Evolutionary conservation across 2,329 filamentous ascomycete genomes (phyloP), one percentile per base, ranked within the genome.

Genomic region (Helicocarpus griseus): DNA sequence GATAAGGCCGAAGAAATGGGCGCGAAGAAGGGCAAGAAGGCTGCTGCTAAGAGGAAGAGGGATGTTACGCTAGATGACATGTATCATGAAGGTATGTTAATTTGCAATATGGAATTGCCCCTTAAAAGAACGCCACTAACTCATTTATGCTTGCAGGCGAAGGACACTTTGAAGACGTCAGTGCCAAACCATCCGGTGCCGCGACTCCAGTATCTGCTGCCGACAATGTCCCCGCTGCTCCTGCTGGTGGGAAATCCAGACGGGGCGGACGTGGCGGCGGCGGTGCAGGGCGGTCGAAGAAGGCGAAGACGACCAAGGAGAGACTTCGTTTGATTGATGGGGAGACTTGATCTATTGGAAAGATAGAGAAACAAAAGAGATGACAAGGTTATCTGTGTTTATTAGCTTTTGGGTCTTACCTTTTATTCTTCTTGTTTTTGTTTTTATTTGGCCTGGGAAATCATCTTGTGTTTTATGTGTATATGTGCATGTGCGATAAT

Each of bases 51-150:
- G 61, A 78, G 74, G 68, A 70, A 71, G 68, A 69, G 69, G 50
- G 80, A 83, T 66, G 72, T 83, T 57, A 82, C 77, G 63, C 73
- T 97, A 69, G 93, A 97, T 68, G 91, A 96, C 65, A 89, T 98
- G 87, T 98, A 98, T 73, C 93, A 98, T 68, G 93, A 98, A 78
- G 93, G 93, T 95, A 69, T 83, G 87, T 73, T n/a, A 24, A 35
- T 40, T 22, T 5, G 13, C n/a, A n/a, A n/a, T n/a, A n/a, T n/a
- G n/a, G n/a, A n/a, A n/a, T n/a, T n/a, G n/a, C n/a, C n/a, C n/a
- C n/a, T n/a, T n/a, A n/a, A n/a, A n/a, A n/a, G n/a, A n/a, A n/a
- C n/a, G n/a, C n/a, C 50, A 47, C 54, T 60, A 48, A 62, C 52
- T 46, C 21, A 48, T 33, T 35, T 53, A 24, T 57, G 56, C 66